Evolutionary conservation across 139 green algal genomes (phyloP).

Genomic region (Yamagishiella unicocca): DNA sequence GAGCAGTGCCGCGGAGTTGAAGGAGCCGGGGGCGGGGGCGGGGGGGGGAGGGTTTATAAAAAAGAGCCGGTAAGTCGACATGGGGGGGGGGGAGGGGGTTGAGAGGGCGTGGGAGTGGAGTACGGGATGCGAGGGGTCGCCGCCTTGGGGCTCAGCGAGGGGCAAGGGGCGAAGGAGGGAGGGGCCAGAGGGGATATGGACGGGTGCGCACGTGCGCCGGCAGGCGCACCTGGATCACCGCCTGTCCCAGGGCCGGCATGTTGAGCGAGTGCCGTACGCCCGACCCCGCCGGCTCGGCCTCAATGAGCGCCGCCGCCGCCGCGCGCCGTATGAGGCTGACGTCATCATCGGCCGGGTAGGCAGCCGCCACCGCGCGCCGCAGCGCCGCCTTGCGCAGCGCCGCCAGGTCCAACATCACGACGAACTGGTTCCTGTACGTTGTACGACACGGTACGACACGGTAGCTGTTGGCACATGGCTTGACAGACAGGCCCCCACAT

Average conservation of each 20-base stretch:
- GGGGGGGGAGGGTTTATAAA: neutral
- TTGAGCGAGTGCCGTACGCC: neutral
- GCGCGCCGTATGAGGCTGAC: constrained; percentile 21
- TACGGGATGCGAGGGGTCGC: neutral
- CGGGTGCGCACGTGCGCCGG: neutral
- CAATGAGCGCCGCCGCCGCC: constrained; percentile 16
- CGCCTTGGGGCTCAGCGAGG: too few relatives aligned
- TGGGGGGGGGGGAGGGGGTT: neutral
- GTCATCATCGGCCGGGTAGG: constrained; percentile 12
- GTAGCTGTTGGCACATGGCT: neutral
- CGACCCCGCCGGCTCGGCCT: neutral
- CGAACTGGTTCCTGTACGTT: neutral
- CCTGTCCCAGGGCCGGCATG: constrained; percentile 2
- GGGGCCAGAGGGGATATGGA: too few relatives aligned
- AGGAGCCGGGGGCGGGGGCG: too few relatives aligned
- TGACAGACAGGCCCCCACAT: neutral
- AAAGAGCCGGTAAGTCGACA: neutral
- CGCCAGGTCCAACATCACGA: neutral
- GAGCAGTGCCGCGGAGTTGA: neutral
- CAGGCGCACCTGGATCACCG: neutral
- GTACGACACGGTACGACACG: too few relatives aligned
- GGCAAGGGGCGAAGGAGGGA: too few relatives aligned
- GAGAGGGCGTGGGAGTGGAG: too few relatives aligned
- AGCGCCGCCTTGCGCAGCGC: constrained; percentile 1
- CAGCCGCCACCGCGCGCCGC: constrained; percentile 10